phyloP scores from a whole-genome alignment of 192 early-diverging fungal genomes.

The Globomyces pollinis-pini region DNA sequence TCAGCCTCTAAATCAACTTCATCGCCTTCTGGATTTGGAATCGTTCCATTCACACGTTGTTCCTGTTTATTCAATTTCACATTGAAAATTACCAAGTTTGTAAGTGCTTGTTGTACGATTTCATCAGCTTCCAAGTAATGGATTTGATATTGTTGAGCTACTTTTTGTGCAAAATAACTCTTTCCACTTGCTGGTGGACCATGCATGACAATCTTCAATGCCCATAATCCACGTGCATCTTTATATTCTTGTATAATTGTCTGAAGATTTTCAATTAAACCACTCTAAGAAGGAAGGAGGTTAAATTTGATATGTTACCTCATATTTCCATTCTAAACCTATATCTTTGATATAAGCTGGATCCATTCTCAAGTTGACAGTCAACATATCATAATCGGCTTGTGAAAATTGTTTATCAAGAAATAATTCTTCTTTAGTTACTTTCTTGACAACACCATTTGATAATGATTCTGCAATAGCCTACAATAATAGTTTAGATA shows the following conservation, averaged over 20 bases:
- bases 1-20: slow-evolving; percentile 49
- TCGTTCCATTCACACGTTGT: slow-evolving; percentile 9
- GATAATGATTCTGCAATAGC: slow-evolving; percentile 44
- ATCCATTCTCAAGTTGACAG: slow-evolving; percentile 46
- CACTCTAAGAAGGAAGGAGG: slow-evolving; percentile 21
- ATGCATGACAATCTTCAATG: slow-evolving; percentile 46
- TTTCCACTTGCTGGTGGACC: slow-evolving; percentile 55
- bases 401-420: slow-evolving; percentile 42
- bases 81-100: slow-evolving; percentile 35
- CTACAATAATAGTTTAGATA: slow-evolving; percentile 12
- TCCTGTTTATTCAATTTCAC: not conserved
- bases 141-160: slow-evolving; percentile 47
- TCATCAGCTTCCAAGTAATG: slow-evolving; percentile 41
- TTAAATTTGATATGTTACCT: slow-evolving; percentile 21
- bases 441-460: slow-evolving; percentile 43
- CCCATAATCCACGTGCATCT: slow-evolving; percentile 45
- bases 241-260: slow-evolving; percentile 51
- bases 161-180: slow-evolving; percentile 31
- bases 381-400: slow-evolving; percentile 47
- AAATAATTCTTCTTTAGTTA: slow-evolving; percentile 45
- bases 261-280: slow-evolving; percentile 47
- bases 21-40: slow-evolving; percentile 22
- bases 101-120: slow-evolving; percentile 41
- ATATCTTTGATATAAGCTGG: slow-evolving; percentile 51
- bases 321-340: slow-evolving; percentile 55